Base-by-base conservation (phyloP, 108 stramenopile genomes). In the Chaetoceros muelleri region DNA sequence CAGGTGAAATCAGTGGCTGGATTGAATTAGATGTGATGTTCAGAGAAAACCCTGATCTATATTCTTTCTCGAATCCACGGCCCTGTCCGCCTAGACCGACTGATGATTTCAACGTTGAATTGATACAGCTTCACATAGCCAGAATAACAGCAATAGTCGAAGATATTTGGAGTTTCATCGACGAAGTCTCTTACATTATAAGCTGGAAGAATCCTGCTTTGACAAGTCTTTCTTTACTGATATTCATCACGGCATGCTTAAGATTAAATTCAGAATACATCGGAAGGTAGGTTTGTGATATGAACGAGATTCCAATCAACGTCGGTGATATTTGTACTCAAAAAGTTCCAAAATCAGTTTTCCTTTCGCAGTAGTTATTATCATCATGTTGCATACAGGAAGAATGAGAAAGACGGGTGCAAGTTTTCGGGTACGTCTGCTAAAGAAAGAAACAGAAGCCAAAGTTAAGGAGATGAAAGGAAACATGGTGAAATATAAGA, bases 1-100 rank as follows among this genome's bases (percentile, higher is more conserved):
- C 67, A 46, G 79, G 77, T 22, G 74, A 70, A 55, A 85, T 87
- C 54, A 65, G 61, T 40, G 90, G 90, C 3, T 85, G 82, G 80
- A 44, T 88, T 25, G 84, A 88, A n/a, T 34, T 85, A 19, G 68
- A 72, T 34, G 46, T 79, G 30, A 53, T 71, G 19, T 53, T 92
- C 18, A 72, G 86, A 53, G 90, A 92, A 55, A 44, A 73, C 21
- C 19, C 24, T 3, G 19, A 21, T 30, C 63, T 92, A 2, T 84
- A 79, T 70, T 66, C 72, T 31, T 61, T 52, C 3, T 47, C 34
- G 17, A 57, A 67, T 26, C 81, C 77, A 29, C 58, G 72, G 28
- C 60, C 62, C 46, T 85, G 83, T 44, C 82, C 89, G 19, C 46
- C 69, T 10, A 71, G 72, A 24, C 68, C 80, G 3, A 69, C 68